These are phyloP conservation scores for Biancaea sappan DNA, from an alignment of 306 rosid species.

Conservation along the genomic window DNA sequence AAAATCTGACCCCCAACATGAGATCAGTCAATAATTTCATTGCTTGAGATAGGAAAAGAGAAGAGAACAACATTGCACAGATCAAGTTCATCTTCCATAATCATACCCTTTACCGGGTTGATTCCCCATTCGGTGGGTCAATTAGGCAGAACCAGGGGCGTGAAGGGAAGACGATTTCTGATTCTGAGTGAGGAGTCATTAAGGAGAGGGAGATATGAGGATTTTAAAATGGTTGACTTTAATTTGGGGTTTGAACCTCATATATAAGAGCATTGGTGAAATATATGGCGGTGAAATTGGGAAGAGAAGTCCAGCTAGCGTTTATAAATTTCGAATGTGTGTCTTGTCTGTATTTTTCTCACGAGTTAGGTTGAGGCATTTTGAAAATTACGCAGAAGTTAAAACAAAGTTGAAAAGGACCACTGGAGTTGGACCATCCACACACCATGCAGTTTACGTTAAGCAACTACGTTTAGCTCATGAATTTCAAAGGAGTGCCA, in stretches of 20 bases:
- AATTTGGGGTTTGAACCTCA: too few species aligned
- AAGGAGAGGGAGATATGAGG: neutral
- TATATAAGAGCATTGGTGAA: neutral
- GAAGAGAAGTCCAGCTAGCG: slow-evolving; percentile 43
- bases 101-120: slow-evolving; percentile 51
- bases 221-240: slow-evolving; percentile 40
- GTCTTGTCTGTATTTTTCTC: slow-evolving; percentile 29
- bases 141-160: neutral
- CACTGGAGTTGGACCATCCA: neutral
- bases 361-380: slow-evolving; percentile 46
- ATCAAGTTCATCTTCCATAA: too few species aligned
- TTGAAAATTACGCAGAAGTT: slow-evolving; percentile 50
- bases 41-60: neutral
- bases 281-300: slow-evolving; percentile 30
- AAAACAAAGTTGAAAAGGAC: slow-evolving; percentile 63
- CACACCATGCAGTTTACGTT: slow-evolving; percentile 38
- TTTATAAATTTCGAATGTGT: neutral
- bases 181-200: slow-evolving; percentile 15
- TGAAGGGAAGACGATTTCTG: neutral
- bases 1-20: neutral
- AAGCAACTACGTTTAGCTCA: slow-evolving; percentile 23
- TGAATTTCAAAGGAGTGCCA: neutral
- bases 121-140: slow-evolving; percentile 41
- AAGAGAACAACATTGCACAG: neutral
- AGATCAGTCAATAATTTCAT: neutral